These are phyloP conservation scores for Sorghum bicolor DNA, from an alignment of 176 grass and related monocot species.

Conservation along the genomic window DNA sequence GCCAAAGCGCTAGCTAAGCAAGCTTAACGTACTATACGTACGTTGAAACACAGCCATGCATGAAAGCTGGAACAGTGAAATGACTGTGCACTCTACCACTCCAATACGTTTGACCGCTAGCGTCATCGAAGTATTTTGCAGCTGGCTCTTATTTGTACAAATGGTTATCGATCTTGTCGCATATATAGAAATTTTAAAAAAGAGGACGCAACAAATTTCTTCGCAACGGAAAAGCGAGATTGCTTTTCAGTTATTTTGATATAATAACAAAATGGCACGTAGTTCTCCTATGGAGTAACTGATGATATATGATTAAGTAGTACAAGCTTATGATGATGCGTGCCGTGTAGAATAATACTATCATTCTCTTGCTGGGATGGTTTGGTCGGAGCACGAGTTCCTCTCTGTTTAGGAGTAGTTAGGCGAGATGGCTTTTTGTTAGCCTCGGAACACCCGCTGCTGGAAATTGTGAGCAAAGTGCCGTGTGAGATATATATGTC, in stretches of 20 bases:
- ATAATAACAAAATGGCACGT: not conserved
- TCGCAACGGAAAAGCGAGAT: not conserved
- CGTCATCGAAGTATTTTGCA: not conserved
- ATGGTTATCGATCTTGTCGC: not conserved
- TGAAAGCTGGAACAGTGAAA: not conserved
- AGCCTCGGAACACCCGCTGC: not conserved
- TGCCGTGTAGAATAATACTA: no score
- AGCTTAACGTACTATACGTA: not conserved
- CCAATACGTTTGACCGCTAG: not conserved
- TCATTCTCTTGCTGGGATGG: no score
- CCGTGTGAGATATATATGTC: not conserved
- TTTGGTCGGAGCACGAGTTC: not conserved
- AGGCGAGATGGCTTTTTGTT: no score
- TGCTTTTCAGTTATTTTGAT: not conserved
- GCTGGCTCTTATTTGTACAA: not conserved
- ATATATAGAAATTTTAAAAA: not conserved
- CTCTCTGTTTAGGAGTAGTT: no score
- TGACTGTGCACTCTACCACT: not conserved
- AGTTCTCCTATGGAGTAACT: not conserved
- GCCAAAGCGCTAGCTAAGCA: not conserved
- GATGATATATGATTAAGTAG: no score
- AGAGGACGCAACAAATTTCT: not conserved
- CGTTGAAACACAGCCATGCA: not conserved
- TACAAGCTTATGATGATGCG: no score
- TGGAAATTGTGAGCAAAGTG: not conserved